Base-by-base conservation (phyloP, 2,329 filamentous ascomycete species). In the Botryotinia calthae region DNA sequence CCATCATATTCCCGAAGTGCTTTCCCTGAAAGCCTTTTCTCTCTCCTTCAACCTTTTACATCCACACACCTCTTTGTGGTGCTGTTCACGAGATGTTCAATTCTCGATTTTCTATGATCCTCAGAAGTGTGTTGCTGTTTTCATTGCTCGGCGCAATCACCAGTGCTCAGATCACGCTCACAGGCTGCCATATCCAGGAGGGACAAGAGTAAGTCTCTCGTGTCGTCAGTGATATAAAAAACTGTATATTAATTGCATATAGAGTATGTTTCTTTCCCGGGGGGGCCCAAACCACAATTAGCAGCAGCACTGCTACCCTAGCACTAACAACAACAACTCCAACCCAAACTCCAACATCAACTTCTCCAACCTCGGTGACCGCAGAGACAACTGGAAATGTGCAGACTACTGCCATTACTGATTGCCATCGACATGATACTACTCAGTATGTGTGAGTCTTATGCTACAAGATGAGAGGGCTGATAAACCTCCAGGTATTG, bases 351-450 rank as follows among this genome's bases (percentile, higher is more conserved):
- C 56, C 31, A 25, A 37, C 31, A 25, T 31, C 31, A 61, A 61
- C 18, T 37, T 61, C 59, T n/a, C 59, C 34, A 18, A 34, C 59
- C 40, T 62, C 59, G 9, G 59, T 40, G 34, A n/a, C 22, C 8
- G 59, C 34, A 40, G 12, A 62, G 22, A 40, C 34, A 14, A 62
- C 59, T 40, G 22, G 22, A 40, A 40, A 7, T 18, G 59, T 22
- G 12, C 59, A 62, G 14, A 62, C 34, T 18, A 62, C 59, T n/a
- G 59, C 59, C 34, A 40, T 62, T 62, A 40, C 59, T 40, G 59
- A 62, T 6, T 62, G 59, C 59, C 59, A 62, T 14, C 59, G 40
- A 62, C 59, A 62, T 62, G 59, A n/a, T 62, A 62, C 34, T 40
- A 40, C 59, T 40, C 59, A 62, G 59, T 62, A 62, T n/a, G 59